phyloP scores from a whole-genome alignment of 768 basidiomycete species.

The Mycena capillaripes region DNA sequence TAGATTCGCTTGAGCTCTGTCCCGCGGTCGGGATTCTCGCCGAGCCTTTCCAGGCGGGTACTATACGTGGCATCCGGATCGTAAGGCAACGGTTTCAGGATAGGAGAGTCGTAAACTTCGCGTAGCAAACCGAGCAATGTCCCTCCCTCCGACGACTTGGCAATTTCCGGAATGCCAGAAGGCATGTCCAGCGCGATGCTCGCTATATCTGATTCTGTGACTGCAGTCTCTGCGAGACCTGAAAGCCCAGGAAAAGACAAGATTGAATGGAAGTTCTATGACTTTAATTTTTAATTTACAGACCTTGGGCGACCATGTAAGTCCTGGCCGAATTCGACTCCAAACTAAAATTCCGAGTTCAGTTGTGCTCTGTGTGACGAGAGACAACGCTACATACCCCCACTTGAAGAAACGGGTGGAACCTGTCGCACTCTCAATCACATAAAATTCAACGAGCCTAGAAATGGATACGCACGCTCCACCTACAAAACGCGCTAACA shows the following conservation, averaged over 20 bases:
- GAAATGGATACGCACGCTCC: slow-evolving; percentile 23
- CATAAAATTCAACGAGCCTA: too few relatives aligned
- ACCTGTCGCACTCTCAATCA: background rate
- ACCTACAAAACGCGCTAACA: slow-evolving; percentile 26
- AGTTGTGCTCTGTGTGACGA: background rate
- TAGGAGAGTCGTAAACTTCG: slow-evolving; percentile 63
- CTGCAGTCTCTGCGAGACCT: slow-evolving; percentile 31
- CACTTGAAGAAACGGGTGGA: slow-evolving; percentile 30
- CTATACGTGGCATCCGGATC: slow-evolving; percentile 52
- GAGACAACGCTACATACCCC: slow-evolving; percentile 22
- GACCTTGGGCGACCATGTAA: slow-evolving; percentile 30
- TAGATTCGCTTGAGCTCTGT: slow-evolving; percentile 53
- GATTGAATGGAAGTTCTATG: too few relatives aligned
- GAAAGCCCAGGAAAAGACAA: too few relatives aligned
- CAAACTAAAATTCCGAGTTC: slow-evolving; percentile 19
- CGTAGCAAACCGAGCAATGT: slow-evolving; percentile 66
- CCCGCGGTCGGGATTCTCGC: slow-evolving; percentile 45
- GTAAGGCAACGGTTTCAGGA: slow-evolving; percentile 67
- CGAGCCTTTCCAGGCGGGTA: slow-evolving; percentile 42
- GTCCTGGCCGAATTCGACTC: slow-evolving; percentile 30
- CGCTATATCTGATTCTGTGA: background rate
- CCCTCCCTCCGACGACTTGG: slow-evolving; percentile 38
- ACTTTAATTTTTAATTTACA: too few relatives aligned
- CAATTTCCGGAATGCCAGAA: slow-evolving; percentile 9
- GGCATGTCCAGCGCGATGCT: slow-evolving; percentile 13